Conservation (phyloP, 176 grass and related monocot species). For the Rhynchospora breviuscula region DNA sequence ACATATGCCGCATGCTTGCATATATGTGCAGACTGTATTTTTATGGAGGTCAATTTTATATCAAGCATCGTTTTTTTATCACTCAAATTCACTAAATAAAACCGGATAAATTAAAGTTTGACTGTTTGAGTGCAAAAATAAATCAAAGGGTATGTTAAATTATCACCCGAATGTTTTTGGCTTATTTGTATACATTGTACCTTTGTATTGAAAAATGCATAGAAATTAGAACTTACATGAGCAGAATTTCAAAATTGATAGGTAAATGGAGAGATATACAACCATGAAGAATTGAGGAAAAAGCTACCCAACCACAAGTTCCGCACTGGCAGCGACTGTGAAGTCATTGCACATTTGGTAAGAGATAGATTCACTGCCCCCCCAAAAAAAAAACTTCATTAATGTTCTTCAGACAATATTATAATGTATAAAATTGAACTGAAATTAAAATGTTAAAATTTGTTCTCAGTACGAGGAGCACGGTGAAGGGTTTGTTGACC, state of each 20-base stretch:
- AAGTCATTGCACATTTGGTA: conserved; percentile 83
- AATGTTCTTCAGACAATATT: neutral
- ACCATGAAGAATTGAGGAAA: conserved; percentile 50
- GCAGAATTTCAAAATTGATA: neutral
- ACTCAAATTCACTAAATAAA: neutral
- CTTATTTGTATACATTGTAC: no score
- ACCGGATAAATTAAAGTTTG: neutral
- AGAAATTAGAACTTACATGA: neutral
- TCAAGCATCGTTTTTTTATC: neutral
- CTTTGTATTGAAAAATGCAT: neutral
- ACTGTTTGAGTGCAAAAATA: no score
- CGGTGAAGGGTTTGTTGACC: conserved; percentile 68
- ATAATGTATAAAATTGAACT: neutral
- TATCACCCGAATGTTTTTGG: no score
- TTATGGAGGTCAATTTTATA: neutral
- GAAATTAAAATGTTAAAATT: neutral
- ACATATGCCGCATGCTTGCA: no score
- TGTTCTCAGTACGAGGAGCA: conserved; percentile 50
- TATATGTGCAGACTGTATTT: no score
- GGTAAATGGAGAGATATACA: conserved; percentile 95
- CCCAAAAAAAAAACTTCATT: neutral
- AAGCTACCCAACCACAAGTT: conserved; percentile 45
- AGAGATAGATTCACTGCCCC: neutral
- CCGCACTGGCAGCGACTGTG: conserved; percentile 87
- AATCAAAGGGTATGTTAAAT: no score